Conservation (phyloP, 1,284 basidiomycete species). For the Puccinia hordei region DNA sequence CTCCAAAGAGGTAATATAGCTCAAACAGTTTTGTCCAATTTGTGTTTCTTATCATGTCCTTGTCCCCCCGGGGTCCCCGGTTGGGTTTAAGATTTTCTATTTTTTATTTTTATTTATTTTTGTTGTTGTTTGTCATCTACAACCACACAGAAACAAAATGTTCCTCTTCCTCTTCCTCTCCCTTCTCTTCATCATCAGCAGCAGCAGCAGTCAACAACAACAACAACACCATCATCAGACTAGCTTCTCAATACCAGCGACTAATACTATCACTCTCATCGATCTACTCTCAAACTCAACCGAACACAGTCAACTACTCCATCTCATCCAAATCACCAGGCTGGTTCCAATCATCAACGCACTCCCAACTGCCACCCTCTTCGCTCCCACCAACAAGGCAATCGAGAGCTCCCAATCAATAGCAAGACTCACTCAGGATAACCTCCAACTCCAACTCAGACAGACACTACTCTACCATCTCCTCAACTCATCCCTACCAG, state of each 20-base stretch:
- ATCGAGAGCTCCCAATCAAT: slow-evolving; percentile 61
- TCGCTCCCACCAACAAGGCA: slow-evolving; percentile 93
- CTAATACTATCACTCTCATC: slow-evolving; percentile 66
- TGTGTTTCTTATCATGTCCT: no score
- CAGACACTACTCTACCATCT: slow-evolving; percentile 94
- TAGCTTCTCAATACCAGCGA: not conserved
- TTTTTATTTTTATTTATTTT: no score
- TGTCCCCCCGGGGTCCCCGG: no score
- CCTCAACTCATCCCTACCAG: slow-evolving; percentile 76
- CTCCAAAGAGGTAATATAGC: no score
- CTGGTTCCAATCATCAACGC: slow-evolving; percentile 88
- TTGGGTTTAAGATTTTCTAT: no score
- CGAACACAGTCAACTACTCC: slow-evolving; percentile 77
- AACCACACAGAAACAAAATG: no score
- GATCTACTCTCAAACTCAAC: slow-evolving; percentile 74
- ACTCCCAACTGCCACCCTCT: slow-evolving; percentile 79
- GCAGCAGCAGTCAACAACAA: not conserved
- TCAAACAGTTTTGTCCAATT: no score
- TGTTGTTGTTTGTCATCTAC: no score
- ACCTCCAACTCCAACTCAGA: slow-evolving; percentile 78
- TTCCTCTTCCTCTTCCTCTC: no score
- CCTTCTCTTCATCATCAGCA: not conserved
- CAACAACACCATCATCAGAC: not conserved
- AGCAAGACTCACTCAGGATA: slow-evolving; percentile 64
- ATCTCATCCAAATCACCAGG: slow-evolving; percentile 78